These are phyloP conservation scores for Hymenoscyphus scutula DNA, from an alignment of 2,329 filamentous ascomycete species.

Conservation along the genomic window DNA sequence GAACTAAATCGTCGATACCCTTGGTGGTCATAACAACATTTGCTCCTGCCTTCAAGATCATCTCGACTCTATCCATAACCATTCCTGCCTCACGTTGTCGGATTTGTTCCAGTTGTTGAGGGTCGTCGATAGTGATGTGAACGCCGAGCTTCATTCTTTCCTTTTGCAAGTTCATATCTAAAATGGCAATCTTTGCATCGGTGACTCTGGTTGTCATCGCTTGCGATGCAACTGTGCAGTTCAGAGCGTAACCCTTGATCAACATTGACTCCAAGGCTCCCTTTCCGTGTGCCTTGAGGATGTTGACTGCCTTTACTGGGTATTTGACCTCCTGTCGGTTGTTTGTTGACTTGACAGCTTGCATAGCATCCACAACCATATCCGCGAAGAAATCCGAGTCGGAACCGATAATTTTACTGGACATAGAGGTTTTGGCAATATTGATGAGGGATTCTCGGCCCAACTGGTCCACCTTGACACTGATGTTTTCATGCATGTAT, in stretches of 20 bases:
- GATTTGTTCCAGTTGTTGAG: slow-evolving; percentile 96
- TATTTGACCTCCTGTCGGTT: slow-evolving; percentile 91
- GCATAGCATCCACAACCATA: slow-evolving; percentile 96
- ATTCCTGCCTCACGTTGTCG: slow-evolving; percentile 89
- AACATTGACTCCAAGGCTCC: slow-evolving; percentile 82
- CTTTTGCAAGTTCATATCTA: slow-evolving; percentile 99
- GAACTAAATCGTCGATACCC: slow-evolving; percentile 92
- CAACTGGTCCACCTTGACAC: slow-evolving; percentile 89
- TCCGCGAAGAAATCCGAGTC: slow-evolving; percentile 97
- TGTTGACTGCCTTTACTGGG: slow-evolving; percentile 98
- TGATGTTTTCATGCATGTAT: slow-evolving; percentile 98
- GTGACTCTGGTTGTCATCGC: slow-evolving; percentile 92
- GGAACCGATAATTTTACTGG: slow-evolving; percentile 94
- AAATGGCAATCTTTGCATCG: slow-evolving; percentile 92
- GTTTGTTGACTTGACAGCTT: slow-evolving; percentile 90
- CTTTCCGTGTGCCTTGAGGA: slow-evolving; percentile 97
- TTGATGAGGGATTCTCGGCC: slow-evolving; percentile 87
- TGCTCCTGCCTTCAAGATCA: slow-evolving; percentile 96
- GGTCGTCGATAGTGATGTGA: slow-evolving; percentile 97
- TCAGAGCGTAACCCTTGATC: slow-evolving; percentile 94
- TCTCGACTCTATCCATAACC: slow-evolving; percentile 88
- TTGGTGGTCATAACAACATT: slow-evolving; percentile 97
- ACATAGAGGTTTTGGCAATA: slow-evolving; percentile 99
- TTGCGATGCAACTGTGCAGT: slow-evolving; percentile 97
- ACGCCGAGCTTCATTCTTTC: slow-evolving; percentile 99